These are phyloP conservation scores for Diddensiella transvaalensis DNA, from an alignment of 805 yeast genomes.

Conservation along the genomic window DNA sequence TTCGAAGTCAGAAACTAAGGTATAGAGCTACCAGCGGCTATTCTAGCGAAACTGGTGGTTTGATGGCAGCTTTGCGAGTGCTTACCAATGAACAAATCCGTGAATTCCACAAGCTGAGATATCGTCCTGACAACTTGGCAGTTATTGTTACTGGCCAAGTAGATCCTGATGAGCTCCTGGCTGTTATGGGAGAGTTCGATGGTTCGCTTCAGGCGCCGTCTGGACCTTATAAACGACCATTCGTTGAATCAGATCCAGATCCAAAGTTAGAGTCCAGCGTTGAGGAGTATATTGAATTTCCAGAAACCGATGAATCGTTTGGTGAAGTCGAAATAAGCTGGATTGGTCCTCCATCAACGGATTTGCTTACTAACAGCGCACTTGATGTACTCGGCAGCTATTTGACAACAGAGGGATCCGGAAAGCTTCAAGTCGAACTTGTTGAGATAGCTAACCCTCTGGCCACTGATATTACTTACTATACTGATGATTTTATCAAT, in stretches of 20 bases:
- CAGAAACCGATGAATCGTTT: constrained; percentile 82
- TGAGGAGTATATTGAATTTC: constrained; percentile 63
- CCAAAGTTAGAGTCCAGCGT: constrained; percentile 40
- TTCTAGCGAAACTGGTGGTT: constrained; percentile 91
- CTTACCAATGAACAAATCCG: constrained; percentile 72
- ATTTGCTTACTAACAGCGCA: constrained; percentile 58
- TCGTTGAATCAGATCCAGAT: constrained; percentile 59
- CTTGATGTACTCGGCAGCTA: constrained; percentile 68
- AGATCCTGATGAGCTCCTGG: constrained; percentile 67
- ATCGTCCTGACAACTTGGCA: constrained; percentile 80
- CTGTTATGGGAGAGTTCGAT: constrained; percentile 61
- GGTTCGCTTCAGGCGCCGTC: constrained; percentile 40
- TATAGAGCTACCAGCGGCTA: constrained; percentile 66
- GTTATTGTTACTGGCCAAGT: constrained; percentile 82
- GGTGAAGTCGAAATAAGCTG: constrained; percentile 74
- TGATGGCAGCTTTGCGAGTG: constrained; percentile 68
- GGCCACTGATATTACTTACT: constrained; percentile 65
- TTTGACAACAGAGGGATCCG: constrained; percentile 71
- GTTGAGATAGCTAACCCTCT: constrained; percentile 81
- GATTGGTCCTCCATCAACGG: constrained; percentile 69
- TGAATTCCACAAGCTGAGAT: constrained; percentile 64
- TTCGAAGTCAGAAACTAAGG: constrained; percentile 40
- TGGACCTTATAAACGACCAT: constrained; percentile 58
- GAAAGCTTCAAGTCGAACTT: constrained; percentile 64
- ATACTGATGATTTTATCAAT: constrained; percentile 69